These are phyloP conservation scores for Fusarium devonianum DNA, from an alignment of 2,329 filamentous ascomycete species.

Conservation along the genomic window DNA sequence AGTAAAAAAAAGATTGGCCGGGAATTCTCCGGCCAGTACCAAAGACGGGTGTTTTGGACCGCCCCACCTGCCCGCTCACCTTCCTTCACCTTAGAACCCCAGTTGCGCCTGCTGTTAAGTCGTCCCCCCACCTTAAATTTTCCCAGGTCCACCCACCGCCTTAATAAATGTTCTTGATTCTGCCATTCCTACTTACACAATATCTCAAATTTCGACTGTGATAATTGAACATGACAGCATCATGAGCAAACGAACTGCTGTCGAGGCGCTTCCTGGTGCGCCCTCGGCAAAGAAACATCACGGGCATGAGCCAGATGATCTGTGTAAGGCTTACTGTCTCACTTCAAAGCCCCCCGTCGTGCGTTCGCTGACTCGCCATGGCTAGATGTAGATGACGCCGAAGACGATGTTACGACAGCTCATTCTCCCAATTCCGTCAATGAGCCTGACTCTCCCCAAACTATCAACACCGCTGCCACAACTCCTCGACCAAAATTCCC, in stretches of 20 bases:
- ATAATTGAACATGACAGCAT: slow-evolving; percentile 34
- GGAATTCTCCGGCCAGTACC: slow-evolving; percentile 41
- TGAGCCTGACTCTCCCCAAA: slow-evolving; percentile 45
- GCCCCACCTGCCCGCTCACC: slow-evolving; percentile 14
- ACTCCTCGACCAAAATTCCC: slow-evolving; percentile 64
- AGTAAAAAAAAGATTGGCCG: slow-evolving; percentile 43
- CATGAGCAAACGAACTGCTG: slow-evolving; percentile 47
- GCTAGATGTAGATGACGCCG: slow-evolving; percentile 43
- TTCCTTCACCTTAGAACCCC: slow-evolving; percentile 10
- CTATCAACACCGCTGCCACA: slow-evolving; percentile 43
- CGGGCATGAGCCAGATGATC: slow-evolving; percentile 22
- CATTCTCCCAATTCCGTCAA: slow-evolving; percentile 46
- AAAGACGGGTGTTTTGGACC: neutral
- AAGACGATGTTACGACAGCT: slow-evolving; percentile 45
- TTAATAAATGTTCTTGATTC: slow-evolving; percentile 44
- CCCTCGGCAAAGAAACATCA: slow-evolving; percentile 42
- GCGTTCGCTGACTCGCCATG: slow-evolving; percentile 15
- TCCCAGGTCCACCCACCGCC: slow-evolving; percentile 46
- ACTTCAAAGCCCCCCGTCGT: too few relatives aligned
- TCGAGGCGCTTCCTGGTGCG: slow-evolving; percentile 31
- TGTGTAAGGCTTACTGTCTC: slow-evolving; percentile 37
- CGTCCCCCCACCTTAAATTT: slow-evolving; percentile 44
- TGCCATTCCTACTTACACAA: slow-evolving; percentile 42
- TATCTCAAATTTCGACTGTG: slow-evolving; percentile 13
- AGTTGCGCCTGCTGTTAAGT: slow-evolving; percentile 12